phyloP scores from a whole-genome alignment of 129 eudicot genomes.

The Mikania micrantha region DNA sequence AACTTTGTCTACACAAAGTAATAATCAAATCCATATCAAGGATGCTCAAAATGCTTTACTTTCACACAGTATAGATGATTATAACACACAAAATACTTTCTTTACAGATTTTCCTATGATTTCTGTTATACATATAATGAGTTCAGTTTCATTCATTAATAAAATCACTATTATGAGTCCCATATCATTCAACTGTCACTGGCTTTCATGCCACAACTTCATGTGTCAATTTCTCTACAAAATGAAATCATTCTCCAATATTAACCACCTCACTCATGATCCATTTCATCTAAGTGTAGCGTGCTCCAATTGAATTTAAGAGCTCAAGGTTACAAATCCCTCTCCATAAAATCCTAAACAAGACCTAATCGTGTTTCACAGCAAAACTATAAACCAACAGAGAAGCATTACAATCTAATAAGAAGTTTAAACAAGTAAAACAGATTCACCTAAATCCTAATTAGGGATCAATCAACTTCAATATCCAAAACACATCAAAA shows the following conservation, averaged over 20 bases:
- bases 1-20: not conserved
- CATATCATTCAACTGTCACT: not conserved
- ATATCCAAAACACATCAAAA: slow-evolving; percentile 2
- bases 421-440: not conserved
- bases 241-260: not conserved
- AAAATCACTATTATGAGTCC: not conserved
- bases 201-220: not conserved
- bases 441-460: slow-evolving; percentile 21
- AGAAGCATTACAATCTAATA: not conserved
- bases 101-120: not conserved
- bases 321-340: not conserved
- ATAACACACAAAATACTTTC: not conserved
- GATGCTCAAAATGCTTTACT: not conserved
- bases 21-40: not conserved
- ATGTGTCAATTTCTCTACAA: not conserved
- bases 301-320: not conserved
- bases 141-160: not conserved
- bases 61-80: not conserved
- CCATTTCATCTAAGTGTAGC: not conserved
- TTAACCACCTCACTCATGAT: not conserved
- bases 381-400: not conserved
- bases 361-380: not conserved
- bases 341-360: slow-evolving; percentile 1
- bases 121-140: not conserved
- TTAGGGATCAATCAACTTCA: not conserved